Conservation (phyloP, 345 rosid species). For the Melastoma malabathricum region DNA sequence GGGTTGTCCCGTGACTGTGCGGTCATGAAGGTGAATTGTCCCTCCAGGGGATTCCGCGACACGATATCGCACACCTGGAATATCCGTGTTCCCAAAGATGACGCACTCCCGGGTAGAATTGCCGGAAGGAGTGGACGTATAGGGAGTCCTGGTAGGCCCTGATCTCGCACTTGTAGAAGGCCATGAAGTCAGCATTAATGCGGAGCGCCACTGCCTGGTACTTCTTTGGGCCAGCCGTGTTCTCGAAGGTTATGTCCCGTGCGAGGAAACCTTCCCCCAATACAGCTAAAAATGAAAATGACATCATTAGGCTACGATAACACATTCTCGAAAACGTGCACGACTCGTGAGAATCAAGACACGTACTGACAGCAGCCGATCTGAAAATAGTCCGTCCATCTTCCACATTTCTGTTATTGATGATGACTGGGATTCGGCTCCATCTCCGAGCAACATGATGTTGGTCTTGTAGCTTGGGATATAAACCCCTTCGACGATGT, state of each 20-base stretch:
- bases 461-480: constrained; percentile 59
- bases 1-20: constrained; percentile 59
- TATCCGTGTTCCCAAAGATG: constrained; percentile 62
- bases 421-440: constrained; percentile 45
- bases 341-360: neutral
- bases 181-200: constrained; percentile 53
- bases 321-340: no score
- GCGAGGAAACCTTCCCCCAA: constrained; percentile 75
- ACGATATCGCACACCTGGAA: constrained; percentile 60
- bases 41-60: constrained; percentile 49
- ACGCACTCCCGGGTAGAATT: constrained; percentile 72
- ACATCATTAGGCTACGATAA: neutral
- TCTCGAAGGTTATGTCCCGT: constrained; percentile 50
- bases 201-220: constrained; percentile 78
- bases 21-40: constrained; percentile 58
- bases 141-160: constrained; percentile 66
- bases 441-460: constrained; percentile 65
- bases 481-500: constrained; percentile 54
- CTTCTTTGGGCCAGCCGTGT: constrained; percentile 67
- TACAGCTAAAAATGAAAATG: constrained; percentile 31
- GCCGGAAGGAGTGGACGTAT: constrained; percentile 57
- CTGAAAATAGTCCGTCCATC: constrained; percentile 94
- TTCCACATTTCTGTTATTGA: constrained; percentile 49
- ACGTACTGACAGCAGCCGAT: constrained; percentile 80
- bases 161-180: constrained; percentile 42